Conservation (phyloP, 306 rosid species). For the Vigna reflexopilosa region DNA sequence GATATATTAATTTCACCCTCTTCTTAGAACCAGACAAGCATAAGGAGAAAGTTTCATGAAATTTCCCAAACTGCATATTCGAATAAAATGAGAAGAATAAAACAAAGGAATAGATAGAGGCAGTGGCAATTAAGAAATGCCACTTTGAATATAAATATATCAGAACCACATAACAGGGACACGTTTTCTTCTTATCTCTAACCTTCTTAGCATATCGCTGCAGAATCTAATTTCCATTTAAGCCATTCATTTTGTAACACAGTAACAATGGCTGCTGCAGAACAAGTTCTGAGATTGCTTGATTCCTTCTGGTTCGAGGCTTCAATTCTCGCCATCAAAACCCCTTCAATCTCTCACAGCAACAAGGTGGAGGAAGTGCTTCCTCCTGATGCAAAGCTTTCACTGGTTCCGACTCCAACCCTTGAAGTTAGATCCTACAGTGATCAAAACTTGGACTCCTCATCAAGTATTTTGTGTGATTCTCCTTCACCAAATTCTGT, state of each 20-base stretch:
- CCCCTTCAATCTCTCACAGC: constrained; percentile 31
- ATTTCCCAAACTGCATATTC: constrained; percentile 46
- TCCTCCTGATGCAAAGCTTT: constrained; percentile 25
- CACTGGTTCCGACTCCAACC: constrained; percentile 27
- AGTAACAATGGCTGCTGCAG: constrained; percentile 58
- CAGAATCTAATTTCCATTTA: constrained; percentile 17
- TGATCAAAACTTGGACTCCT: constrained; percentile 49
- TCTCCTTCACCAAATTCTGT: constrained; percentile 52
- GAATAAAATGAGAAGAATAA: constrained; percentile 43
- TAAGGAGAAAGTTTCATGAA: constrained; percentile 33
- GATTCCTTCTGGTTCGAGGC: constrained; percentile 72
- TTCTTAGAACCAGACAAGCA: background rate
- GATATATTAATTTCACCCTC: background rate
- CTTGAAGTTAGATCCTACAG: constrained; percentile 58
- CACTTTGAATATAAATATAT: constrained; percentile 12
- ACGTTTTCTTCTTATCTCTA: constrained; percentile 41
- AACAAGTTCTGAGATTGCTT: constrained; percentile 66
- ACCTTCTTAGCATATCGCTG: constrained; percentile 10
- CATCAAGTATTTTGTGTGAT: constrained; percentile 38
- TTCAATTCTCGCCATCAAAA: constrained; percentile 46
- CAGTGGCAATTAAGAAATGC: constrained; percentile 30
- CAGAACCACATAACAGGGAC: constrained; percentile 9
- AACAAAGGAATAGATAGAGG: background rate
- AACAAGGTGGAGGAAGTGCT: constrained; percentile 21
- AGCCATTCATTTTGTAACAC: constrained; percentile 31